Conservation (phyloP, 129 eudicot species). For the Scalesia atractyloides region DNA sequence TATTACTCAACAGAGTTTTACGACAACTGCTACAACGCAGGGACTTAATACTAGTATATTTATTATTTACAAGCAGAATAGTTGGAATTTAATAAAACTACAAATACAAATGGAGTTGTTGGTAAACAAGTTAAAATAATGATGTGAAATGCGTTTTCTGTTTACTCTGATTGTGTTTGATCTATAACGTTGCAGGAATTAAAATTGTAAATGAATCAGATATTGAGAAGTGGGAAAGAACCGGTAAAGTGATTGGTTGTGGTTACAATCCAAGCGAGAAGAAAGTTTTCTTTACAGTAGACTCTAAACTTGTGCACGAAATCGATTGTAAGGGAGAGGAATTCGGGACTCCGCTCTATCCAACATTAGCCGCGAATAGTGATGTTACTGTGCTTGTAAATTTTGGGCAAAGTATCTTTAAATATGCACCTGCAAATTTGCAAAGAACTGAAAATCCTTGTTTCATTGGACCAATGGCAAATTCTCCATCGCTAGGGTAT, state of each 20-base stretch:
- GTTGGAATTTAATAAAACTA: neutral
- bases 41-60: too few relatives aligned
- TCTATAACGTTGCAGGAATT: constrained; percentile 44
- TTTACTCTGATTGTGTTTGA: neutral
- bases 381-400: constrained; percentile 61
- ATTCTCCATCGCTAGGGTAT: constrained; percentile 51
- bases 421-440: constrained; percentile 60
- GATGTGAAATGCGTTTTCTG: neutral
- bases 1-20: too few relatives aligned
- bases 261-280: constrained; percentile 77
- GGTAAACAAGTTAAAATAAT: neutral
- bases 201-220: constrained; percentile 53
- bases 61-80: too few relatives aligned
- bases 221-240: constrained; percentile 58
- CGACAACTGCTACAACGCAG: too few relatives aligned
- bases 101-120: neutral
- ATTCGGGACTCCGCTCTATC: constrained; percentile 70
- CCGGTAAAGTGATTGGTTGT: constrained; percentile 74
- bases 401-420: constrained; percentile 77
- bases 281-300: constrained; percentile 79
- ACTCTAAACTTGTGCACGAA: constrained; percentile 74
- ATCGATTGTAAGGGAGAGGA: constrained; percentile 76
- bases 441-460: constrained; percentile 92
- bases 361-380: constrained; percentile 62
- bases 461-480: constrained; percentile 58